Conservation (phyloP, 768 basidiomycete species). For the Collybia nuda region DNA sequence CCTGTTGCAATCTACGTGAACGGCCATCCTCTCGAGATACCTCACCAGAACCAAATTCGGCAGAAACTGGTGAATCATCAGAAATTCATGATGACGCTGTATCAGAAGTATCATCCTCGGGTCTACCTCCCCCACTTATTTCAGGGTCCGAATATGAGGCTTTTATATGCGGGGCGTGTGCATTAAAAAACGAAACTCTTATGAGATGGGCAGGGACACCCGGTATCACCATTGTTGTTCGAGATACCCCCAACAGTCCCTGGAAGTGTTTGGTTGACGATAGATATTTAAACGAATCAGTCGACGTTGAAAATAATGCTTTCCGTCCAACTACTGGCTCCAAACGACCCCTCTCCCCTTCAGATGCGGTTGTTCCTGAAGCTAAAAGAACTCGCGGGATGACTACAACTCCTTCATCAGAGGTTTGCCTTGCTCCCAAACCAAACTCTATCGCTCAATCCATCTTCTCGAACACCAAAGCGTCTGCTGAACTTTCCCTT, state of each 20-base stretch:
- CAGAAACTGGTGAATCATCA: constrained; percentile 14
- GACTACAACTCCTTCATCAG: constrained; percentile 10
- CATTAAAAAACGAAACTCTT: constrained; percentile 51
- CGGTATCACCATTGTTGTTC: constrained; percentile 67
- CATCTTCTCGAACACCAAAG: constrained; percentile 35
- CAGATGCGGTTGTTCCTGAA: constrained; percentile 30
- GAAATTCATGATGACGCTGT: constrained; percentile 42
- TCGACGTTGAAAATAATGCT: constrained; percentile 23
- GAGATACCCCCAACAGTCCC: constrained; percentile 38
- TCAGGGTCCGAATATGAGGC: constrained; percentile 70
- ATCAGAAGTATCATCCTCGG: constrained; percentile 65
- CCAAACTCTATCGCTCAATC: constrained; percentile 43
- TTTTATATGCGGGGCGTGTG: constrained; percentile 73
- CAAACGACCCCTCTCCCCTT: constrained; percentile 54
- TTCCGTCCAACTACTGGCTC: constrained; percentile 24
- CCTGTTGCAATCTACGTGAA: constrained; percentile 78
- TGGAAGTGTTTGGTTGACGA: constrained; percentile 54
- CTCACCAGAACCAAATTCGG: constrained; percentile 26
- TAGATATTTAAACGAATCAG: constrained; percentile 21
- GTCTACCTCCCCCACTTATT: constrained; percentile 67
- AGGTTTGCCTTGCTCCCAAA: constrained; percentile 56
- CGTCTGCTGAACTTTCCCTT: constrained; percentile 25
- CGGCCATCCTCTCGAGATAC: constrained; percentile 51
- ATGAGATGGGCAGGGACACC: constrained; percentile 65
- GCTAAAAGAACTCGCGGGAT: constrained; percentile 34